A percentile compares a stretch with the other conserved stretches of the same genome.
Conservation (phyloP, 768 basidiomycete genomes). For the Pleurotus sapidus region DNA sequence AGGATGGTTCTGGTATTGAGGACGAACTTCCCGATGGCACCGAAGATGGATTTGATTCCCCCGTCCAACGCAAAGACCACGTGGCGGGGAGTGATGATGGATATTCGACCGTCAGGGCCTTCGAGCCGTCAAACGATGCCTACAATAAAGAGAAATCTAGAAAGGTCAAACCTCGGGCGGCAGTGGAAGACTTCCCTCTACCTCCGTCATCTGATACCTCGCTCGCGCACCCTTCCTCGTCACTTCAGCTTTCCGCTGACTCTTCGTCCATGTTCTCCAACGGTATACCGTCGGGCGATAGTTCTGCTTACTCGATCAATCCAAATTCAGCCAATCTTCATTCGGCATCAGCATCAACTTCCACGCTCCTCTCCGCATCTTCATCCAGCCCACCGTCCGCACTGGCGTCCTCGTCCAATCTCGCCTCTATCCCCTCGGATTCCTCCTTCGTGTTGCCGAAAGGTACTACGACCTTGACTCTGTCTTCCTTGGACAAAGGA, state of each 20-base stretch:
- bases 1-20: slow-evolving; percentile 40
- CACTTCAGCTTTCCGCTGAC: not conserved
- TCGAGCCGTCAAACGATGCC: not conserved
- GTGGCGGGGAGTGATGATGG: not conserved
- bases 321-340: slow-evolving; percentile 1
- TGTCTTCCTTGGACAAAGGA: slow-evolving; percentile 12
- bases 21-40: slow-evolving; percentile 31
- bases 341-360: not conserved
- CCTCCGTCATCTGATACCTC: slow-evolving; percentile 29
- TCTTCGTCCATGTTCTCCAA: slow-evolving; percentile 19
- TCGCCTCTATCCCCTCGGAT: not conserved
- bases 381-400: not conserved
- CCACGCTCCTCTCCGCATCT: not conserved
- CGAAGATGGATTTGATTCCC: slow-evolving; percentile 19
- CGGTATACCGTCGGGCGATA: slow-evolving; percentile 4
- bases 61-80: not conserved
- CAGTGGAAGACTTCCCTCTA: slow-evolving; percentile 50
- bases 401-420: not conserved
- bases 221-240: slow-evolving; percentile 1
- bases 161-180: slow-evolving; percentile 34
- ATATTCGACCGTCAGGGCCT: not conserved
- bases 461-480: not conserved
- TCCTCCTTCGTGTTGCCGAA: slow-evolving; percentile 2
- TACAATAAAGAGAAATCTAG: slow-evolving; percentile 14
- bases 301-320: not conserved